Conservation (phyloP, 2,329 filamentous ascomycete species). For the Alternaria sp. region DNA sequence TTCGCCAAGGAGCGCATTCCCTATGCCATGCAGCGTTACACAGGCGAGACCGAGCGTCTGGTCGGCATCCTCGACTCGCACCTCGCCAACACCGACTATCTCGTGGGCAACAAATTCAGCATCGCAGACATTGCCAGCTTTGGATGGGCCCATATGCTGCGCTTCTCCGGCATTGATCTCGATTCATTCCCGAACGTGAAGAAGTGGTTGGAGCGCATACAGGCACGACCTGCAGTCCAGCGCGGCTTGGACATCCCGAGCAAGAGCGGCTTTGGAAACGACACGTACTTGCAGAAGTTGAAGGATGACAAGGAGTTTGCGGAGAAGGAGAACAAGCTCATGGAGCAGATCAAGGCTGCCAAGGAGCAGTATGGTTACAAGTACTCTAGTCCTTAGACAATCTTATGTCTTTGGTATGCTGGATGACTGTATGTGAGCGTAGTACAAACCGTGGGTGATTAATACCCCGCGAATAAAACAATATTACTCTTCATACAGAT, state of each 20-base stretch:
- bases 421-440: neutral
- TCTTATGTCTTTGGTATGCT: neutral
- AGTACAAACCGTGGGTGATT: neutral
- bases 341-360: constrained; percentile 47
- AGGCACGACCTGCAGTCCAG: constrained; percentile 51
- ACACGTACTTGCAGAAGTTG: constrained; percentile 48
- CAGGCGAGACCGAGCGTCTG: constrained; percentile 56
- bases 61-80: constrained; percentile 54
- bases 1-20: constrained; percentile 53
- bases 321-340: constrained; percentile 52
- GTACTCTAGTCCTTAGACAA: constrained; percentile 46
- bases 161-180: constrained; percentile 51
- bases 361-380: constrained; percentile 57
- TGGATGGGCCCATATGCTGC: constrained; percentile 52
- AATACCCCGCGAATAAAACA: neutral
- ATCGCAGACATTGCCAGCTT: constrained; percentile 57
- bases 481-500: neutral
- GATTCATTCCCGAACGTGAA: constrained; percentile 52
- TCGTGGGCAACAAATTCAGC: constrained; percentile 55
- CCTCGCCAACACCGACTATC: constrained; percentile 50
- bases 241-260: constrained; percentile 47
- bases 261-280: constrained; percentile 52
- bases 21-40: constrained; percentile 55
- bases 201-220: constrained; percentile 53
- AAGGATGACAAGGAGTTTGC: constrained; percentile 57